Conservation (phyloP, 2,329 filamentous ascomycete genomes). For the Geosmithia morbida region DNA sequence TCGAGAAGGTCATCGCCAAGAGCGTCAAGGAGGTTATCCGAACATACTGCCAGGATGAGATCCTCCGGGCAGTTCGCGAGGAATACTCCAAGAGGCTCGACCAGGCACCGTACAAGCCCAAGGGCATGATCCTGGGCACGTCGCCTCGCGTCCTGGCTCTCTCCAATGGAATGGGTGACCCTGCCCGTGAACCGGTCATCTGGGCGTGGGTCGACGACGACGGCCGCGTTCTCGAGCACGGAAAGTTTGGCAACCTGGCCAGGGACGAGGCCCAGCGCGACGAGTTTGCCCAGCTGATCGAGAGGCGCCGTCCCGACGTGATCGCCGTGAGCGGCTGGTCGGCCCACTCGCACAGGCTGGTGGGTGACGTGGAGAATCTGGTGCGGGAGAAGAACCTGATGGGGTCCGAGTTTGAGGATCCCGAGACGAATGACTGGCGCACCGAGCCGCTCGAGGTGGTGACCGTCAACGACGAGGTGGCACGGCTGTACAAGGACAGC, state of each 20-base stretch:
- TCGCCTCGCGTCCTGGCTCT: slow-evolving; percentile 75
- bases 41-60: slow-evolving; percentile 84
- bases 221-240: slow-evolving; percentile 75
- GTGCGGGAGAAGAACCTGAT: slow-evolving; percentile 65
- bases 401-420: slow-evolving; percentile 69
- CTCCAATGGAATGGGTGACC: slow-evolving; percentile 69
- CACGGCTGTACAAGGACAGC: slow-evolving; percentile 89
- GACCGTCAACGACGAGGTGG: slow-evolving; percentile 91
- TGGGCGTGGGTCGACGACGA: slow-evolving; percentile 94
- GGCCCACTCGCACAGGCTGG: slow-evolving; percentile 71
- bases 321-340: slow-evolving; percentile 81
- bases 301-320: slow-evolving; percentile 73
- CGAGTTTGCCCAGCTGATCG: slow-evolving; percentile 64
- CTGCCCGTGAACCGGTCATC: slow-evolving; percentile 61
- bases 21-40: slow-evolving; percentile 91
- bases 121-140: slow-evolving; percentile 80
- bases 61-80: slow-evolving; percentile 77
- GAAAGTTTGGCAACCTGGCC: slow-evolving; percentile 69
- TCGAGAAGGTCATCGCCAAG: slow-evolving; percentile 74
- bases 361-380: slow-evolving; percentile 66
- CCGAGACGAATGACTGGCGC: slow-evolving; percentile 59
- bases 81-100: slow-evolving; percentile 83
- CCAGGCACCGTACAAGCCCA: slow-evolving; percentile 90
- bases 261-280: slow-evolving; percentile 53
- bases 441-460: slow-evolving; percentile 76